Evolutionary conservation across 169 alveolate species (phyloP).

Genomic region (Neospora caninum): DNA sequence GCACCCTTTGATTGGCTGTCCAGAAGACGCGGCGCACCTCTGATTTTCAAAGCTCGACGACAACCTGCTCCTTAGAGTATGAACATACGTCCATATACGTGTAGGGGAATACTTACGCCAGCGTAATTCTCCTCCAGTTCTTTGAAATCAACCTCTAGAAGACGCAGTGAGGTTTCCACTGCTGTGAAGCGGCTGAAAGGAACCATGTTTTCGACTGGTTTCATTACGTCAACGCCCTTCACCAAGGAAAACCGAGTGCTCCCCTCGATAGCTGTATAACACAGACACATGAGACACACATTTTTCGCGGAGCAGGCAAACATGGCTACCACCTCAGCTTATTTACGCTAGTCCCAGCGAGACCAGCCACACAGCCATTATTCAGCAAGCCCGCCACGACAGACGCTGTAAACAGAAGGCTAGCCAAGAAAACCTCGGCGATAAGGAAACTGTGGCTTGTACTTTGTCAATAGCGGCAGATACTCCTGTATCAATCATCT

Average conservation of each 20-base stretch:
- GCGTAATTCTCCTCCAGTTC: constrained; percentile 53
- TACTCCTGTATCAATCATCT: no score
- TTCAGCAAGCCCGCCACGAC: no score
- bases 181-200: constrained; percentile 53
- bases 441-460: no score
- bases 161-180: constrained; percentile 24
- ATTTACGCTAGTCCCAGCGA: not conserved
- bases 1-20: no score
- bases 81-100: not conserved
- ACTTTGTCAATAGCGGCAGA: no score
- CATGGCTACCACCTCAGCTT: no score
- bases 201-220: constrained; percentile 46
- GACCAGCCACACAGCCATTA: not conserved
- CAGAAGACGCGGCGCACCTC: no score
- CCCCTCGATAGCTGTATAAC: constrained; percentile 51
- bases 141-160: constrained; percentile 38
- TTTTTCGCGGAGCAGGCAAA: not conserved
- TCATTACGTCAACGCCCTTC: constrained; percentile 55
- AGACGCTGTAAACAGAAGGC: no score
- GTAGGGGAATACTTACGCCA: constrained; percentile 30
- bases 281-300: not conserved
- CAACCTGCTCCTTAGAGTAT: no score
- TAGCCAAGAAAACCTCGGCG: no score
- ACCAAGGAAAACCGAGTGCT: constrained; percentile 56
- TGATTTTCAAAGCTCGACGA: no score